phyloP scores from a whole-genome alignment of 2,329 filamentous ascomycete species.

The Fusarium sp. region DNA sequence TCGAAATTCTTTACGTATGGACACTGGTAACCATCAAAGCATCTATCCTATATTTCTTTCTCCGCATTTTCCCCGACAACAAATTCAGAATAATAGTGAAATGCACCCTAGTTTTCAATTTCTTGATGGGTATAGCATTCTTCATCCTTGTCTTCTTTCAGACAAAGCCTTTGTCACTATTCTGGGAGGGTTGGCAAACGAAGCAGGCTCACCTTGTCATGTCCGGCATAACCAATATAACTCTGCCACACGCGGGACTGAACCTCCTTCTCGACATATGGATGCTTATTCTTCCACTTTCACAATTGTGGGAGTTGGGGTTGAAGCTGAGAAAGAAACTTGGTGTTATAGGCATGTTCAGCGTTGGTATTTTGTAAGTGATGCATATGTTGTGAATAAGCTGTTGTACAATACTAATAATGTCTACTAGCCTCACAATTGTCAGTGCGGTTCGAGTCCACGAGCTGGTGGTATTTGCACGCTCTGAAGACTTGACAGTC shows the following conservation, averaged over 20 bases:
- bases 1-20: background rate
- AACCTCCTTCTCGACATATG: conserved; percentile 25
- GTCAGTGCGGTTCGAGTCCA: conserved; percentile 22
- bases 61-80: conserved; percentile 18
- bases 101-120: background rate
- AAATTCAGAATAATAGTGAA: conserved; percentile 22
- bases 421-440: conserved; percentile 14
- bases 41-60: conserved; percentile 23
- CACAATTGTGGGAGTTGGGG: conserved; percentile 24
- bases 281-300: conserved; percentile 29
- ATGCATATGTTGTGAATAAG: rapidly evolving
- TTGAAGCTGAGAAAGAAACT: conserved; percentile 28
- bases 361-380: conserved; percentile 33
- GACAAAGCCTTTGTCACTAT: background rate
- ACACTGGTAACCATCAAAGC: conserved; percentile 4
- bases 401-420: background rate
- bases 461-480: conserved; percentile 10
- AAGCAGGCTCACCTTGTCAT: conserved; percentile 3
- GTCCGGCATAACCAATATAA: background rate
- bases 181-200: conserved; percentile 28
- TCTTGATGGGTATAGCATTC: background rate
- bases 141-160: conserved; percentile 10
- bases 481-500: conserved; percentile 18
- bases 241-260: conserved; percentile 7
- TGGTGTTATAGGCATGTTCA: conserved; percentile 34